Base-by-base conservation (phyloP, 129 eudicot genomes). In the Ambrosia trifida region DNA sequence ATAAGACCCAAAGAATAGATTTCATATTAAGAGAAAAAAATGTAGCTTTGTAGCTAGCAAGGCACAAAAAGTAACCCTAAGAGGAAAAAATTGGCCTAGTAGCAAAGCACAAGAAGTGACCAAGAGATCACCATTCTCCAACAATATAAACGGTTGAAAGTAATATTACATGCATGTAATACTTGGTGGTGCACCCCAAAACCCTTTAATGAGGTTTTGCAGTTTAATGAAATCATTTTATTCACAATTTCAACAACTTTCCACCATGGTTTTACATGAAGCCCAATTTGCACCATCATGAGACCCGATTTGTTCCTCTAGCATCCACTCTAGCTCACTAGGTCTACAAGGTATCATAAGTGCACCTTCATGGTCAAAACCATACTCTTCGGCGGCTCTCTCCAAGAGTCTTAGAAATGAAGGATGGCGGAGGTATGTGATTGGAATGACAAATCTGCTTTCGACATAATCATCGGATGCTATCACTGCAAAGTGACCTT, bases 401-500 rank as follows among this genome's bases (percentile, higher is more conserved):
- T 78, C 82, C 68, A 78, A 72, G 62, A 78, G 82, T 44, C 62
- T 43, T 72, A 78, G 43, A 72, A 78, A 78, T 11, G 66, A 54
- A 10, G 82, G 82, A 54, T 72, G 78, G 0, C 53, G 61, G 16
- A 78, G 82, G 72, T 72, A 72, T 5, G 61, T 20, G 18, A 78
- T 64, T 2, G 82, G 82, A 19, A 78, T 66, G 9, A 78, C 40
- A 72, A 78, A 78, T 65, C 73, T 72, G 20, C 63, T 65, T 72
- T 72, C 73, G 2, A n/a, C 77, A 20, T 70, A 64, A 53, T 78
- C 78, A 17, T 78, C 78, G 0, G 73, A 71, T 16, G 85, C 73
- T 64, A 81, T 78, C 72, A 81, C 82, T 10, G 82, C 85, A 67
- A 81, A 81, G 50, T 81, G 85, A 45, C 85, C 82, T 53, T 77